Base-by-base conservation (phyloP, 2,329 filamentous ascomycete species). In the Celoporthe dispersa region DNA sequence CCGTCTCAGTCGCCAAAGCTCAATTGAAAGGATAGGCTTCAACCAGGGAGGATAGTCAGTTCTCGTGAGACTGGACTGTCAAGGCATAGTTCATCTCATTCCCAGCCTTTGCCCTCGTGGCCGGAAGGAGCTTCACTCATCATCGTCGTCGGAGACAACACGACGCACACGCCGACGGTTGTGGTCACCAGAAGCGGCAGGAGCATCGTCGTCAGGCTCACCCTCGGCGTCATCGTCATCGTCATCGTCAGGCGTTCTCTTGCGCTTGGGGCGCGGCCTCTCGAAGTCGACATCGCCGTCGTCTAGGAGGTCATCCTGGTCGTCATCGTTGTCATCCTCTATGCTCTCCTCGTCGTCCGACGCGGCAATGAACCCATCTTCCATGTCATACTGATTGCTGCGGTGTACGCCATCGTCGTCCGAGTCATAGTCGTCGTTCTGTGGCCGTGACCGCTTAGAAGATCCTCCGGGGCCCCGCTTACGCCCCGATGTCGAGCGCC, bases 281-380 rank as follows among this genome's bases (percentile, higher is more conserved):
- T 86, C 84, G 12, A 86, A 85, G 11, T 87, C 86, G 68, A 92
- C 90, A 28, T 90, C 90, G 0, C 91, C 88, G 0, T 84, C 85
- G 44, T 85, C 86, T 51, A 82, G 82, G 35, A 83, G 87, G 6
- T 92, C 90, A 31, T 86, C 87, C 44, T 86, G 86, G 4, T 89
- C 88, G 5, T 92, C 90, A 33, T 86, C 87, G 51, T 86, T 86
- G 7, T 89, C 88, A 44, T 87, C 88, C 55, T 87, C 88, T 57
- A 80, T 78, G 68, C 80, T 79, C 57, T 94, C 92, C 70, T 93
- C 91, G 73, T 94, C 92, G 75, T 91, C 94, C 3, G 60, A 63
- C n/a, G 85, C 85, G 3, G 91, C 92, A 68, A 95, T 87, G 77
- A 95, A 95, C 69, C 91, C 92, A 76, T 95, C 92, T 44, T 91